Base-by-base conservation (phyloP, 1,284 basidiomycete genomes). In the Ceratobasidium theobromae region DNA sequence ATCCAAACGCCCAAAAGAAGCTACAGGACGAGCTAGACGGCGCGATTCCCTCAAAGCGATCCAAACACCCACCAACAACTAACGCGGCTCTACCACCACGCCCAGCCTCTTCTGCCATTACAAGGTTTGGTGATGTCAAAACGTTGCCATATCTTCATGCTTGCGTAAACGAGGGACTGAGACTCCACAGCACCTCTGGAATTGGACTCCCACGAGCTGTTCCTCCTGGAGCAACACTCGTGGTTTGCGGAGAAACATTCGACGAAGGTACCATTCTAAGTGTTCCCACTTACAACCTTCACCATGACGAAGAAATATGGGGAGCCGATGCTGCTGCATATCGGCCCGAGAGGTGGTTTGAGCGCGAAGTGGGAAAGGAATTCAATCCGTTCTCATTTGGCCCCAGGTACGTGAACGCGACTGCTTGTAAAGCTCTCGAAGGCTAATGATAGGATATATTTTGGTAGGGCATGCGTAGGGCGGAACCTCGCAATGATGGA, bases 11-110 rank as follows among this genome's bases (percentile, higher is more conserved):
- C 9, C 89, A 93, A 73, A 77, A 76, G 66, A 89, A 87, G 73
- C 83, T 95, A 14, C 88, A 91, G 64, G 79, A 79, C 54, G 93
- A 95, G 75, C 83, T 95, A 21, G 91, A 95, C 73, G 84, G 87
- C 41, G 83, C 85, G 33, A 38, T 38, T 8, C 35, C 35, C 80
- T 92, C 12, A 30, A 30, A n/a, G 8, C 35, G 16, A 16, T 38
- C 35, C 35, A 21, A 14, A 45, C 43, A 5, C 43, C 43, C 18
- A 9, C 18, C 8, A 9, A 45, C 43, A 9, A 11, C 9, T 6
- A 9, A 21, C 5, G 12, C 18, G 18, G 43, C 9, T 9, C 9
- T 21, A 21, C 9, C 9, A 9, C 18, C 43, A 21, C 6, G 9
- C 9, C 43, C 35, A 16, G 8, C 35, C 6, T 38, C 35, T 8